Evolutionary conservation across 2,329 filamentous ascomycete genomes (phyloP), one percentile per base, ranked within the genome.

Genomic region (Sarocladiaceae sp.): DNA sequence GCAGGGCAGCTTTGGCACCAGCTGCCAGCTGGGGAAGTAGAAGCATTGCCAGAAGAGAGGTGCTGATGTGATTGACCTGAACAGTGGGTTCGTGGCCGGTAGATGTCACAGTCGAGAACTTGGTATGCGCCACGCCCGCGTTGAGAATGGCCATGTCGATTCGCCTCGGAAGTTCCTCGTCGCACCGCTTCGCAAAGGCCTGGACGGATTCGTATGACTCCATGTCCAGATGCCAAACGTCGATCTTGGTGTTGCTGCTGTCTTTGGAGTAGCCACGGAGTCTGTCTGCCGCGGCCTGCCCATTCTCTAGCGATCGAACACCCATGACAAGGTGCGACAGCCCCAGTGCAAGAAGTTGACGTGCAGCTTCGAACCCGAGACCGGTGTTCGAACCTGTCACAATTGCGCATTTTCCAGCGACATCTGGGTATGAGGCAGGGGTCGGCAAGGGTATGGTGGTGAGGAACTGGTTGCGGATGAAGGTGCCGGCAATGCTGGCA

Each of bases 361-460:
- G 60, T 7, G 66, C 64, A 4, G 65, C 58, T 60, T 75, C 73
- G n/a, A 73, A 60, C 3, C 75, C 75, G 0, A 77, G 60, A 0
- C 75, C 74, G 4, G 57, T 63, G 54, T 75, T 77, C 26, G 66
- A 60, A 1, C 74, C 74, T 0, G 74, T 75, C 13, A 77, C 62
- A 39, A 77, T 69, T n/a, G n/a, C n/a, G n/a, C n/a, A n/a, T n/a
- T n/a, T n/a, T n/a, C n/a, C n/a, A n/a, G n/a, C n/a, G n/a, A n/a
- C n/a, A n/a, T n/a, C n/a, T n/a, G n/a, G n/a, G n/a, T n/a, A n/a
- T n/a, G n/a, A n/a, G n/a, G n/a, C n/a, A n/a, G n/a, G n/a, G n/a
- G n/a, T n/a, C n/a, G n/a, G n/a, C n/a, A n/a, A n/a, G n/a, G n/a
- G n/a, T n/a, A n/a, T n/a, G n/a, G n/a, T n/a, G n/a, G n/a, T n/a